A percentile compares a stretch with the other conserved stretches of the same genome.
Conservation (phyloP, 768 basidiomycete genomes). For the Ephemerocybe angulata region DNA sequence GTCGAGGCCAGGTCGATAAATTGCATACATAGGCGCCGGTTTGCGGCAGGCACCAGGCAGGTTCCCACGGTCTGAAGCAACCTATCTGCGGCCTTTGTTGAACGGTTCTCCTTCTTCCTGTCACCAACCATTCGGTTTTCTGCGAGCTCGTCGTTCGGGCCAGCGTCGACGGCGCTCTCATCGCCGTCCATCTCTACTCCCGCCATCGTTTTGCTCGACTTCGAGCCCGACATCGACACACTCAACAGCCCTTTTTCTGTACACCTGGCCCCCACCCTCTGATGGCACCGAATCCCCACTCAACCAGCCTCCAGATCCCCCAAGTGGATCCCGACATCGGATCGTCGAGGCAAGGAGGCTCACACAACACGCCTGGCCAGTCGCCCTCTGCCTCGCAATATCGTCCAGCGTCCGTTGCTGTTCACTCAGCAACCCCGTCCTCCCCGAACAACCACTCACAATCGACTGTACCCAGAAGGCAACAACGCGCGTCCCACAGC, state of each 20-base stretch:
- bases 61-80: slow-evolving; percentile 16
- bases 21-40: slow-evolving; percentile 5
- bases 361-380: slow-evolving; percentile 13
- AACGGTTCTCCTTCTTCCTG: slow-evolving; percentile 7
- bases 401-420: slow-evolving; percentile 59
- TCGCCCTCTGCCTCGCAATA: slow-evolving; percentile 24
- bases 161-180: slow-evolving; percentile 7
- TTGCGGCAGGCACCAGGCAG: slow-evolving; percentile 7
- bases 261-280: slow-evolving; percentile 4
- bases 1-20: too few species aligned
- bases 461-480: slow-evolving; percentile 39
- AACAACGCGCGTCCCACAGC: slow-evolving; percentile 71
- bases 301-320: slow-evolving; percentile 24
- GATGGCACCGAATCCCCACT: slow-evolving; percentile 13
- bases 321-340: slow-evolving; percentile 15
- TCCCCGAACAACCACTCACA: slow-evolving; percentile 25
- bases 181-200: background rate
- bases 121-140: slow-evolving; percentile 1
- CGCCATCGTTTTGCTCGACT: background rate
- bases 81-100: slow-evolving; percentile 16
- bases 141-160: slow-evolving; percentile 1
- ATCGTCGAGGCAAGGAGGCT: slow-evolving; percentile 8
- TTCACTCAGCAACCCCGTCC: slow-evolving; percentile 46
- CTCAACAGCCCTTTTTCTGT: slow-evolving; percentile 16
- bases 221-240: slow-evolving; percentile 11